Evolutionary conservation across 1,139 yeast species (phyloP), one percentile per base, ranked within the genome.

Genomic region (Scheffersomyces segobiensis): DNA sequence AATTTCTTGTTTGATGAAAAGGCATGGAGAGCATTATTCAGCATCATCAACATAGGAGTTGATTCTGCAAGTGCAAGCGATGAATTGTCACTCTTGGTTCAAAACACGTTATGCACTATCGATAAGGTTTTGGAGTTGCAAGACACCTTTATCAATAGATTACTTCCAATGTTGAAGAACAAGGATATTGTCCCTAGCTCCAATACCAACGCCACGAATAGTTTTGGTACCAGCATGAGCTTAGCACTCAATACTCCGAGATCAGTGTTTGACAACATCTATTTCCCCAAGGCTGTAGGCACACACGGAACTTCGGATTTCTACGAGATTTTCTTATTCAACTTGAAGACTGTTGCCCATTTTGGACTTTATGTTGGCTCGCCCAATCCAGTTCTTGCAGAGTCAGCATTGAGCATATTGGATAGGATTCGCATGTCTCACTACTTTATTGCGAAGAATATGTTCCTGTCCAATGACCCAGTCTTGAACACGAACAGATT

Each of bases 351-450:
- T 10, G 81, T 93, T 19, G 90, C 91, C 0, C 89, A 89, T 62
- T 71, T 92, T 57, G 90, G 89, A 0, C 74, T 91, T 24, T 90
- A 89, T 66, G 85, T 89, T 59, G 92, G 96, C 1, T 77, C 87
- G 3, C 68, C 79, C 14, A 78, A 85, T 60, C 65, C 74, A 5
- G 67, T 72, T 0, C 74, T 91, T 24, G 88, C 95, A 0, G 70
- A 76, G 2, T 69, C 76, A 7, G 78, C 96, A 0, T 70, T 93
- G 19, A 69, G 76, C 8, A 76, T 92, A 14, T 75, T 93, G 58
- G 69, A 74, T n/a, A 74, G 76, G 54, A 72, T 91, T 19, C 77
- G 90, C 0, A 63, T 70, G 5, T 81, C 89, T 0, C 72, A 82
- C 17, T 81, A 79, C 56, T 88, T 88, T 64, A 75, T 75, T 47